Evolutionary conservation across 208 protist species (phyloP), one percentile per base, ranked within the genome.

Genomic region (Acanthamoeba triangularis): DNA sequence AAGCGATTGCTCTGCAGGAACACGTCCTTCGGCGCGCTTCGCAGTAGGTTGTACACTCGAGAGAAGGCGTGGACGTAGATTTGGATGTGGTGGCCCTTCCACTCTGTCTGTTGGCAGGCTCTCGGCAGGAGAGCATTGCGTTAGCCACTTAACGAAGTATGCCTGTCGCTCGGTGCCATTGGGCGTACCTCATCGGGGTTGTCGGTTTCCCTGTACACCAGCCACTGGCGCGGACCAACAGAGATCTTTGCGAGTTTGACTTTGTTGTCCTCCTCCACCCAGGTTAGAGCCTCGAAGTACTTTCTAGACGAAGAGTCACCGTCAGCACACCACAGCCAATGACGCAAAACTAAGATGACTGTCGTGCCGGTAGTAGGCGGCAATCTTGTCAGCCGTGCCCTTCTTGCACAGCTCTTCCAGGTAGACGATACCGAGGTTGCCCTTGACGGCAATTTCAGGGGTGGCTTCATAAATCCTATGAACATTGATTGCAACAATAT

Each of bases 1-100:
- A 90, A 90, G n/a, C 82, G 44, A 25, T 90, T 90, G 52, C 67
- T 11, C n/a, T 67, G 28, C 7, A 90, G 56, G 82, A 90, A 67
- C 4, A 65, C 30, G 56, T 90, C 25, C 82, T 82, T 82, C 3
- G 74, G 74, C 8, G 82, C 82, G 16, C 25, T 20, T 23, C 23
- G 44, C 7, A 90, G 37, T 16, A 49, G 47, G 8, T 90, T 67
- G 54, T 37, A 90, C 23, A 90, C 33, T 4, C 37, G 7, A 4
- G 82, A 90, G 52, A 90, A 90, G 5, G 52, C 52, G 2, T 37
- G 63, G 14, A 90, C 41, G 37, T 90, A 90, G 56, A 90, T 90
- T 16, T 67, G 54, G 25, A 90, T 67, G 56, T 90, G 82, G 30
- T 90, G 56, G 11, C 82, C 82, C 44, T 41, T 82, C 82, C 47